A percentile compares a stretch with the other conserved stretches of the same genome.
Conservation (phyloP, 2,329 filamentous ascomycete species). For the Calonectria fujianensis region DNA sequence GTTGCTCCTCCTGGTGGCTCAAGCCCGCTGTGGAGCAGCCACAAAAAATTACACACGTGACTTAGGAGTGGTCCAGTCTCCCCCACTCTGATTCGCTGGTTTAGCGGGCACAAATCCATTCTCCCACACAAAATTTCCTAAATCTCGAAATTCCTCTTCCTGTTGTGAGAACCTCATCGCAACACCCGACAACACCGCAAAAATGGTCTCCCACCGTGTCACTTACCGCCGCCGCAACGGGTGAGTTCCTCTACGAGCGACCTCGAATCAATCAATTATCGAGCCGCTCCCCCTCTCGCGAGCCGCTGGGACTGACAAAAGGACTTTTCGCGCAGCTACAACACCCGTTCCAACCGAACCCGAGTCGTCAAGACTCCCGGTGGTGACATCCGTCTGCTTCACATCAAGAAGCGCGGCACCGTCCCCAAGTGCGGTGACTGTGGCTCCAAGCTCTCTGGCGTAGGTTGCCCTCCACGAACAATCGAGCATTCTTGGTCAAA, state of each 20-base stretch:
- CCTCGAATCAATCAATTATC: constrained; percentile 44
- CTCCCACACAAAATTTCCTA: constrained; percentile 66
- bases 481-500: constrained; percentile 42
- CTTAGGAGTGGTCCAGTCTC: neutral
- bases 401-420: constrained; percentile 99
- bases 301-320: constrained; percentile 51
- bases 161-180: constrained; percentile 61
- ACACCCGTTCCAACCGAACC: constrained; percentile 98
- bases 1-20: constrained; percentile 28
- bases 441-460: constrained; percentile 96
- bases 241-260: constrained; percentile 72
- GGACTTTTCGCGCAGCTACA: constrained; percentile 80
- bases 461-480: constrained; percentile 76
- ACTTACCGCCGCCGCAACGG: constrained; percentile 86
- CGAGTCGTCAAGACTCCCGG: constrained; percentile 97
- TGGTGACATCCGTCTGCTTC: constrained; percentile 94
- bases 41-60: constrained; percentile 49
- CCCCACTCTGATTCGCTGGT: constrained; percentile 60
- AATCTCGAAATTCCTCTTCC: constrained; percentile 64
- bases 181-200: constrained; percentile 67
- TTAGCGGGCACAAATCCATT: constrained; percentile 62
- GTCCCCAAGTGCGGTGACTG: constrained; percentile 99
- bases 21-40: constrained; percentile 26
- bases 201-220: constrained; percentile 76
- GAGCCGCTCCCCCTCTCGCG: constrained; percentile 41